These are phyloP conservation scores for Dactylellina cionopaga DNA, from an alignment of 2,329 filamentous ascomycete species.

Conservation along the genomic window DNA sequence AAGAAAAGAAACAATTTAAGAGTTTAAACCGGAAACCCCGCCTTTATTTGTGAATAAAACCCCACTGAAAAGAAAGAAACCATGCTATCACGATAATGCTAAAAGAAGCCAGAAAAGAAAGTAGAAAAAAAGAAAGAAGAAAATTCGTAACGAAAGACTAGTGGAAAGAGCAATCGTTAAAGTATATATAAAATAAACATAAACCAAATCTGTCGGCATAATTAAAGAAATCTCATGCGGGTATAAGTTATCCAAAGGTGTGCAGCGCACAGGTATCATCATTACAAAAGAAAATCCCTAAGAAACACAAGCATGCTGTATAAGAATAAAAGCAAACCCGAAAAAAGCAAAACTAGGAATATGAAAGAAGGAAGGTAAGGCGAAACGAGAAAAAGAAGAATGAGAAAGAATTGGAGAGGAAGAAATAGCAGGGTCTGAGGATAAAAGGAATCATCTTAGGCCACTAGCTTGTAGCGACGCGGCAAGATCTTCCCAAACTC, in stretches of 20 bases:
- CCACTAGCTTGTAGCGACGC: conserved; percentile 49
- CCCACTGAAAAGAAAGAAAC: no score
- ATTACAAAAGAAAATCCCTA: neutral
- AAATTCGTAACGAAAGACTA: no score
- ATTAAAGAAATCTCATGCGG: conserved; percentile 24
- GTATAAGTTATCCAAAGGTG: conserved; percentile 42
- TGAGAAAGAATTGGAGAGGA: neutral
- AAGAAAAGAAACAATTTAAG: no score
- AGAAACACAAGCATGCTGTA: conserved; percentile 21
- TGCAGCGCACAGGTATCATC: conserved; percentile 53
- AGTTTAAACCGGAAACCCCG: no score
- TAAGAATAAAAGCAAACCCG: conserved; percentile 3
- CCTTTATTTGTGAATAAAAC: no score
- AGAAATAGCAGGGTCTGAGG: neutral
- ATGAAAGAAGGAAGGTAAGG: neutral
- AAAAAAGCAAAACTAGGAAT: neutral
- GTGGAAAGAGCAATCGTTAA: neutral
- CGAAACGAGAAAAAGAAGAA: neutral
- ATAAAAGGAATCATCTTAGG: conserved; percentile 32
- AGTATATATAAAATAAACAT: neutral
- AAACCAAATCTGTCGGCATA: conserved; percentile 19
- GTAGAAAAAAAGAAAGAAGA: neutral
- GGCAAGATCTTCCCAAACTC: conserved; percentile 48
- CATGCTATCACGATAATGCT: no score
- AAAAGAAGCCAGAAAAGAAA: no score